These are phyloP conservation scores for Helicocarpus griseus DNA, from an alignment of 2,329 filamentous ascomycete genomes.

Conservation along the genomic window DNA sequence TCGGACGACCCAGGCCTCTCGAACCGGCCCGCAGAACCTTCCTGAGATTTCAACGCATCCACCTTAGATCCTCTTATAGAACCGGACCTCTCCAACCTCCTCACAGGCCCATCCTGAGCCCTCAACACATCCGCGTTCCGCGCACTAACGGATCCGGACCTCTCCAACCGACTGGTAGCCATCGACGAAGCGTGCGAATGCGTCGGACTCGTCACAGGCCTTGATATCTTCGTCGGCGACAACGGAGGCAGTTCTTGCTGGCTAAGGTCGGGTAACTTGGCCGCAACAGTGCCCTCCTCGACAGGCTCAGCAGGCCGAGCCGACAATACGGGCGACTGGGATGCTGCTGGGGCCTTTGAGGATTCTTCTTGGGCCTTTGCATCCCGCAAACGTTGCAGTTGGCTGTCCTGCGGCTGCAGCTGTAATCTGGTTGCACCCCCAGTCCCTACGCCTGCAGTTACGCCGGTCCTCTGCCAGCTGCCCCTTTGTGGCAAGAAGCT, in stretches of 20 bases:
- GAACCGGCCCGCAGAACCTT: not conserved
- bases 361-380: not conserved
- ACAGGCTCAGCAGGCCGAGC: not conserved
- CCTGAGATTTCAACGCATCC: too few relatives aligned
- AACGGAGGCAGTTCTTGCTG: not conserved
- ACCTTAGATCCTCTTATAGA: too few relatives aligned
- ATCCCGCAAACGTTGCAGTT: not conserved
- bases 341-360: not conserved
- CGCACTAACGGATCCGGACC: too few relatives aligned
- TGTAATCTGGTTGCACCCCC: slow-evolving; percentile 9
- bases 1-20: not conserved
- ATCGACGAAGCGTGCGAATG: not conserved
- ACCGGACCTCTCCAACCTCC: too few relatives aligned
- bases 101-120: too few relatives aligned
- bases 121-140: too few relatives aligned
- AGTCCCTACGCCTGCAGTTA: slow-evolving; percentile 14
- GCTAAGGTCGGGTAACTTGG: not conserved
- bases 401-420: slow-evolving; percentile 10
- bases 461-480: slow-evolving; percentile 12
- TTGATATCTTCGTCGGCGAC: not conserved
- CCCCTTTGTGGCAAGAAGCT: slow-evolving; percentile 25
- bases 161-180: too few relatives aligned
- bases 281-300: too few relatives aligned
- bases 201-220: not conserved
- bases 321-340: not conserved